Evolutionary conservation across 164 flowering plant genomes (phyloP).

Genomic region (Macadamia integrifolia): DNA sequence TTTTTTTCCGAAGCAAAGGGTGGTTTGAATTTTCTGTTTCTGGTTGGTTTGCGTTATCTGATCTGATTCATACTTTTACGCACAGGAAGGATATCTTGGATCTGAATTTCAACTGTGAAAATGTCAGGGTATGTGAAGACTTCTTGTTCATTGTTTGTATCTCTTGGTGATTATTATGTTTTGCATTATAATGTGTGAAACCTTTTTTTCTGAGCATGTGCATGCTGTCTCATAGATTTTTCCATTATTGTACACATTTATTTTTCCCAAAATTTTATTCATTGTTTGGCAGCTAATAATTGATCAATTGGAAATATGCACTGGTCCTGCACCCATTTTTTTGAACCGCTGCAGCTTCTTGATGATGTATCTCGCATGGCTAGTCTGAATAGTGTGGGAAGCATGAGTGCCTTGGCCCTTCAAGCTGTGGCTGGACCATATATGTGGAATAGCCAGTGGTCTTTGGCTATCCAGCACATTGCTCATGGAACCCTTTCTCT

Average conservation of each 20-base stretch:
- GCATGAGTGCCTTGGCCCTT: conserved; percentile 62
- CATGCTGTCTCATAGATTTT: conserved; percentile 7
- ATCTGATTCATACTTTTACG: neutral
- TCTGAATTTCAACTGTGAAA: conserved; percentile 3
- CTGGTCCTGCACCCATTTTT: conserved; percentile 19
- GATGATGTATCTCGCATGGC: conserved; percentile 98
- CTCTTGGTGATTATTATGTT: too few relatives aligned
- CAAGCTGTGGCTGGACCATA: conserved; percentile 98
- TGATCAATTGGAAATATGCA: neutral
- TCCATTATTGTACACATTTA: neutral
- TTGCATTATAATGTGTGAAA: conserved; percentile 35
- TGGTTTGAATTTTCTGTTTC: neutral
- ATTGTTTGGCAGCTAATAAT: conserved; percentile 4
- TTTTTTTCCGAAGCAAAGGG: too few relatives aligned
- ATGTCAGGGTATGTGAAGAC: conserved; percentile 17
- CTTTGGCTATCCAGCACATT: conserved; percentile 80
- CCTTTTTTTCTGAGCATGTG: conserved; percentile 16
- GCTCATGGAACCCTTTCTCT: conserved; percentile 99
- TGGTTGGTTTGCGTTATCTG: too few relatives aligned
- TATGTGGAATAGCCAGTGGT: conserved; percentile 92
- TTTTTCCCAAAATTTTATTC: neutral
- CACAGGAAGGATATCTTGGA: neutral
- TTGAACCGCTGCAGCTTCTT: conserved; percentile 72
- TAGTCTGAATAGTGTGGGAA: conserved; percentile 79
- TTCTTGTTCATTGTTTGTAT: neutral